Conservation (phyloP, 495 filamentous ascomycete genomes). For the Penicillium ucsense region DNA sequence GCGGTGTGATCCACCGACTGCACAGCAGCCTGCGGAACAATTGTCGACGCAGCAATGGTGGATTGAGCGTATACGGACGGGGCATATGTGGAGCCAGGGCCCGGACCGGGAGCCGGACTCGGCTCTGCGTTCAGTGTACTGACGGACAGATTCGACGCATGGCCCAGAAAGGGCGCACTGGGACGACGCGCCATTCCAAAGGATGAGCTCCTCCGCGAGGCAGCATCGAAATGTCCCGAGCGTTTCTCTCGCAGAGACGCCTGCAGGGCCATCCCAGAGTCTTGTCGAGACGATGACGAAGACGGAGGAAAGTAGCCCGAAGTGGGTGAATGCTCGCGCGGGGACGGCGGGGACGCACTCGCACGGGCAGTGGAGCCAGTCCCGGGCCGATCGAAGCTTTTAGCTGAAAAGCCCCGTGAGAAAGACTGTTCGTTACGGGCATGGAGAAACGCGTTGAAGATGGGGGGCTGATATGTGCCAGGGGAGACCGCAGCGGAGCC, state of each 20-base stretch:
- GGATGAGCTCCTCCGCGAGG: conserved; percentile 79
- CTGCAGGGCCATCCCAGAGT: conserved; percentile 80
- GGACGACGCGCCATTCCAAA: conserved; percentile 76
- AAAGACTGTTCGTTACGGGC: conserved; percentile 53
- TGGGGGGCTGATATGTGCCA: conserved; percentile 36
- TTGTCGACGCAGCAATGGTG: conserved; percentile 93
- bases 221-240: conserved; percentile 84
- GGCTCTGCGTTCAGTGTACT: conserved; percentile 71
- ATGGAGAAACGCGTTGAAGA: conserved; percentile 89
- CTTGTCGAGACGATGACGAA: conserved; percentile 71
- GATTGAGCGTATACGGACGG: conserved; percentile 94
- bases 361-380: conserved; percentile 68
- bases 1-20: conserved; percentile 83
- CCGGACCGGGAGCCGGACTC: conserved; percentile 53
- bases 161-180: conserved; percentile 74
- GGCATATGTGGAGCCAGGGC: conserved; percentile 74
- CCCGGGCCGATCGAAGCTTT: conserved; percentile 61
- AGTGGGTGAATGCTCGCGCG: conserved; percentile 62
- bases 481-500: conserved; percentile 50
- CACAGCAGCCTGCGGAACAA: conserved; percentile 83
- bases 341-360: conserved; percentile 66
- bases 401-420: conserved; percentile 37
- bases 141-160: conserved; percentile 72
- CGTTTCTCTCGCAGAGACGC: conserved; percentile 85
- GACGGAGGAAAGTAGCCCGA: conserved; percentile 70